phyloP scores from a whole-genome alignment of 768 basidiomycete genomes.

The Hygrophorus russula region DNA sequence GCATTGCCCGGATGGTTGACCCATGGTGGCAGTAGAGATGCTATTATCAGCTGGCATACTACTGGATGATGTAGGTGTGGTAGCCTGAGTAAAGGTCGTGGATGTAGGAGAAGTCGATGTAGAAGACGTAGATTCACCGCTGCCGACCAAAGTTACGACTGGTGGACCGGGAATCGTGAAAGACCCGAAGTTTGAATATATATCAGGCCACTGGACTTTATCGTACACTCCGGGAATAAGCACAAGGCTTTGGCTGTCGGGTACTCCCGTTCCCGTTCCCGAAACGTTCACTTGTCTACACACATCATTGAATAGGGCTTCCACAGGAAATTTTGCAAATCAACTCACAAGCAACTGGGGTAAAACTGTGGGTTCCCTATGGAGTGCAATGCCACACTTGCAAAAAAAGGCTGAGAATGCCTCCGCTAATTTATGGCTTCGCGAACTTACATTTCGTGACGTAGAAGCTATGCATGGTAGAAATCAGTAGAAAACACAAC shows the following conservation, averaged over 20 bases:
- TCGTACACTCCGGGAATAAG: slow-evolving; percentile 24
- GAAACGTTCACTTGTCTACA: slow-evolving; percentile 24
- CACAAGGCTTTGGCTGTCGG: slow-evolving; percentile 22
- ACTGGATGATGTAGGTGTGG: not conserved
- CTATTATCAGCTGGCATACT: slow-evolving; percentile 1
- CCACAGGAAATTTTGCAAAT: not conserved
- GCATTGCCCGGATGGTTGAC: slow-evolving; percentile 14
- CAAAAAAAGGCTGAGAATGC: not conserved
- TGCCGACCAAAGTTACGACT: slow-evolving; percentile 19
- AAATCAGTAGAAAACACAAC: not conserved
- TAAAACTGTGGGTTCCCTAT: slow-evolving; percentile 30
- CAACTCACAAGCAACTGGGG: slow-evolving; percentile 36
- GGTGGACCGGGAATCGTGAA: slow-evolving; percentile 22
- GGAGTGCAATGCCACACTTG: slow-evolving; percentile 35
- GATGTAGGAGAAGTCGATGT: slow-evolving; percentile 6
- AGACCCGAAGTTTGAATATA: slow-evolving; percentile 17
- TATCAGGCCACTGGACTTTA: slow-evolving; percentile 23
- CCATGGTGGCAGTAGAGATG: slow-evolving; percentile 4
- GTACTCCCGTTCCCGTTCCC: slow-evolving; percentile 24
- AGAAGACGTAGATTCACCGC: slow-evolving; percentile 10
- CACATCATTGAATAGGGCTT: not conserved
- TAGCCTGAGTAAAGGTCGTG: slow-evolving; percentile 5
- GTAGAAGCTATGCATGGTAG: slow-evolving; percentile 24
- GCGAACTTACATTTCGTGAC: slow-evolving; percentile 33
- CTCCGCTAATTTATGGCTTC: not conserved